Conservation (phyloP, 2,329 filamentous ascomycete genomes). For the Fusarium odoratissimum region DNA sequence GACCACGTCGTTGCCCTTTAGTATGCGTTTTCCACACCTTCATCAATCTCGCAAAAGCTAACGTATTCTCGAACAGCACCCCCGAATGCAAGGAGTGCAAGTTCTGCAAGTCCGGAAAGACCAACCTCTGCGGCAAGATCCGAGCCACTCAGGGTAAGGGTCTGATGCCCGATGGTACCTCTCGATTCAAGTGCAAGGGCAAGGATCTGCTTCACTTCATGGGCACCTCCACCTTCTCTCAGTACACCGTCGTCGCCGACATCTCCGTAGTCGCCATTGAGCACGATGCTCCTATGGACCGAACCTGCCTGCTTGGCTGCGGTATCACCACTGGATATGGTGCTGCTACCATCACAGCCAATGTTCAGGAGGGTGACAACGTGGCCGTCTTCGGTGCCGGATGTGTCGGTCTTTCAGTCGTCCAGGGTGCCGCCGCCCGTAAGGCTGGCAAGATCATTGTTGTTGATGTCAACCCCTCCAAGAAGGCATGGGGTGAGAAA, state of each 20-base stretch:
- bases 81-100: slow-evolving; percentile 98
- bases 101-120: slow-evolving; percentile 99
- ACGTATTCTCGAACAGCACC: slow-evolving; percentile 68
- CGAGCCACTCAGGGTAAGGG: slow-evolving; percentile 95
- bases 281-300: slow-evolving; percentile 91
- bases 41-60: not conserved
- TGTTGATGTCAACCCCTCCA: slow-evolving; percentile 82
- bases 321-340: slow-evolving; percentile 99
- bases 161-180: slow-evolving; percentile 96
- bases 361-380: slow-evolving; percentile 88
- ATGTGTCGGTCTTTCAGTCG: slow-evolving; percentile 93
- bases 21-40: slow-evolving; percentile 58
- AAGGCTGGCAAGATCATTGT: slow-evolving; percentile 82
- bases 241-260: slow-evolving; percentile 98
- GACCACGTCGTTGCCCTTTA: slow-evolving; percentile 93
- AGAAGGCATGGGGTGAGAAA: slow-evolving; percentile 92
- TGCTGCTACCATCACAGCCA: slow-evolving; percentile 92
- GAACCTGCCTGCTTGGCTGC: slow-evolving; percentile 94
- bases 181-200: slow-evolving; percentile 93
- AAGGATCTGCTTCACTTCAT: slow-evolving; percentile 98
- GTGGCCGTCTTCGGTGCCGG: slow-evolving; percentile 95
- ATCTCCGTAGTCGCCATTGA: slow-evolving; percentile 97
- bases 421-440: slow-evolving; percentile 91
- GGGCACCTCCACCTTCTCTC: slow-evolving; percentile 98
- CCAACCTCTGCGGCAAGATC: slow-evolving; percentile 99